Percentiles rank a stretch among this genome's conserved stretches.
Evolutionary conservation across 176 grass and related monocot genomes (phyloP).

Genomic region (Oryza brachyantha): DNA sequence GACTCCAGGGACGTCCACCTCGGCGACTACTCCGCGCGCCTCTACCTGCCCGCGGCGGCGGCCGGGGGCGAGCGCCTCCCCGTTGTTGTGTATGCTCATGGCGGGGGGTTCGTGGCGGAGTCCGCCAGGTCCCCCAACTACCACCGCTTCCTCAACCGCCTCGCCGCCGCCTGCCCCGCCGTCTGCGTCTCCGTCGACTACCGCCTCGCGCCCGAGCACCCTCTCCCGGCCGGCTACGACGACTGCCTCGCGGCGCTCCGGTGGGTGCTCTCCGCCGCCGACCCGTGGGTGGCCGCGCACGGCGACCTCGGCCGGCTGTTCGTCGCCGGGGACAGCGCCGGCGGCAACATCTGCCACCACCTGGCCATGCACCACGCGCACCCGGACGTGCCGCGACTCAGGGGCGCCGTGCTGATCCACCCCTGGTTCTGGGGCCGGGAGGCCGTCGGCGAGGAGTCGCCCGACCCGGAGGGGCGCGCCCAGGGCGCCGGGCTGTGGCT

Average conservation of each 20-base stretch:
- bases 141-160: slow-evolving; percentile 47
- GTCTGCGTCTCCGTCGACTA: slow-evolving; percentile 33
- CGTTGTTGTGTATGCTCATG: slow-evolving; percentile 44
- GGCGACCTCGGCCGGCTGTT: slow-evolving; percentile 34
- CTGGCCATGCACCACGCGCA: slow-evolving; percentile 6
- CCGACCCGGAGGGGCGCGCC: slow-evolving; percentile 5
- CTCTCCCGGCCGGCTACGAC: slow-evolving; percentile 31
- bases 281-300: slow-evolving; percentile 34
- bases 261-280: slow-evolving; percentile 29
- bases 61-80: not conserved
- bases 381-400: not conserved
- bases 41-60: slow-evolving; percentile 33
- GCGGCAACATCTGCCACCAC: slow-evolving; percentile 40
- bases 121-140: slow-evolving; percentile 23
- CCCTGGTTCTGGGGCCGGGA: slow-evolving; percentile 37
- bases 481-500: slow-evolving; percentile 15
- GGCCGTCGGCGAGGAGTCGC: slow-evolving; percentile 25
- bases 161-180: slow-evolving; percentile 27
- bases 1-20: slow-evolving; percentile 43
- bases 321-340: slow-evolving; percentile 42
- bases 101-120: slow-evolving; percentile 46
- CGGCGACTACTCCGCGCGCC: slow-evolving; percentile 31
- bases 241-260: slow-evolving; percentile 38
- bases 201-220: slow-evolving; percentile 26
- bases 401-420: slow-evolving; percentile 39